A percentile compares a stretch with the other conserved stretches of the same genome.
These are phyloP conservation scores for Retiboletus flavoniger DNA, from an alignment of 1,284 basidiomycete genomes.

Conservation along the genomic window DNA sequence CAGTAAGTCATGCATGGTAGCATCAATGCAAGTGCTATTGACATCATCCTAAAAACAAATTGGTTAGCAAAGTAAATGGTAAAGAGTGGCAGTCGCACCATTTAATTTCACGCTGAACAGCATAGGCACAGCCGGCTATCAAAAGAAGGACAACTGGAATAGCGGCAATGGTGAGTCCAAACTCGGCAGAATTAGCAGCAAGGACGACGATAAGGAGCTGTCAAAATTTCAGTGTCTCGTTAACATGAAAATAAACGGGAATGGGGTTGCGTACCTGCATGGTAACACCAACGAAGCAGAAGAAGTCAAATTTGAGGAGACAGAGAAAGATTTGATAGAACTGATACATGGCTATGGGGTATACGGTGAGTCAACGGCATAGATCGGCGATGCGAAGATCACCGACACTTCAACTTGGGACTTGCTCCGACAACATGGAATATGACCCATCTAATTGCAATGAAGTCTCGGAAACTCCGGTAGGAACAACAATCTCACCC, in stretches of 20 bases:
- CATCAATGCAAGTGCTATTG: slow-evolving; percentile 67
- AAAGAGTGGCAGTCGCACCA: slow-evolving; percentile 45
- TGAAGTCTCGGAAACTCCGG: slow-evolving; percentile 3
- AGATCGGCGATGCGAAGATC: neutral
- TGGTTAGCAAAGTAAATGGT: neutral
- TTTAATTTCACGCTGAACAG: slow-evolving; percentile 77
- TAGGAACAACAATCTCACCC: slow-evolving; percentile 44
- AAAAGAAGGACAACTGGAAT: slow-evolving; percentile 76
- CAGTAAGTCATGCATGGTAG: slow-evolving; percentile 71
- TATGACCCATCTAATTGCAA: slow-evolving; percentile 66
- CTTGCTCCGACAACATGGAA: slow-evolving; percentile 83
- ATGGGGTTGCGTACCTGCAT: slow-evolving; percentile 60
- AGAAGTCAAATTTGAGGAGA: slow-evolving; percentile 85
- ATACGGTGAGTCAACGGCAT: slow-evolving; percentile 8
- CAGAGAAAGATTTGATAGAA: slow-evolving; percentile 84
- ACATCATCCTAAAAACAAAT: slow-evolving; percentile 54
- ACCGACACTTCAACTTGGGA: slow-evolving; percentile 73
- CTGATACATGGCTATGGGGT: slow-evolving; percentile 69
- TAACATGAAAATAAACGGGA: neutral
- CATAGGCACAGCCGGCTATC: slow-evolving; percentile 63
- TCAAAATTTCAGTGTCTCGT: neutral
- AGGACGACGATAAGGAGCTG: slow-evolving; percentile 78
- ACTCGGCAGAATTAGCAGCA: slow-evolving; percentile 61
- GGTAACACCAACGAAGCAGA: slow-evolving; percentile 80
- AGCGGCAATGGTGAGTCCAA: slow-evolving; percentile 75